Evolutionary conservation across 2,329 filamentous ascomycete species (phyloP), one percentile per base, ranked within the genome.

Genomic region (Aspergillus proliferans): DNA sequence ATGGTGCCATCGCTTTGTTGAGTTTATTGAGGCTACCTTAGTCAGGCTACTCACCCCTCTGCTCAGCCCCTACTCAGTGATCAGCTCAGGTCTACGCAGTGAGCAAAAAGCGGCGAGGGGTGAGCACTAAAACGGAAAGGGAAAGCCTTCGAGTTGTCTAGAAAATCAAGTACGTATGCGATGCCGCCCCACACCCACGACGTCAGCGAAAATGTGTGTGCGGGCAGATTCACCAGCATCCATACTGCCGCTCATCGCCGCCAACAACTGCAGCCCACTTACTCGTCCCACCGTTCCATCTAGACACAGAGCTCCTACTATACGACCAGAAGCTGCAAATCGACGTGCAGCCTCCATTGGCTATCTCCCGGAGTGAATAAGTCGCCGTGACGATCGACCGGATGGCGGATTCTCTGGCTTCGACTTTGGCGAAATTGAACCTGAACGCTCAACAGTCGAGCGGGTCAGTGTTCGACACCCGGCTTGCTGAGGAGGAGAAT

Each of bases 401-500:
- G 48, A 66, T 64, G 59, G 52, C 59, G 14, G 64, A 64, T 19
- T 52, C 49, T 4, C 49, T 70, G 21, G 51, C 59, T 6, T 57
- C 60, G 10, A 56, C 58, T 4, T 54, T 71, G 53, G 55, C 57
- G 2, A 49, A 61, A 36, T 54, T 70, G 47, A 56, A 50, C 36
- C 47, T 70, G 45, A 56, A 54, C 24, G 52, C 55, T 30, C 56
- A 62, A 19, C 34, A 45, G 21, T 43, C 66, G 3, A 58, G 57
- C 28, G 56, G 57, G 18, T 43, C 56, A 33, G 52, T 52, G 7
- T 61, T 68, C 38, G 63, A 68, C 51, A 50, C 58, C 10, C 61
- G 59, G 33, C 55, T 70, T 19, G 55, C 51, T 14, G 64, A 62
- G 18, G 61, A 66, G 46, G 60, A 65, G 47, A 58, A 56, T 42